Evolutionary conservation across 2,329 filamentous ascomycete species (phyloP).

Genomic region (Alternaria longipes): DNA sequence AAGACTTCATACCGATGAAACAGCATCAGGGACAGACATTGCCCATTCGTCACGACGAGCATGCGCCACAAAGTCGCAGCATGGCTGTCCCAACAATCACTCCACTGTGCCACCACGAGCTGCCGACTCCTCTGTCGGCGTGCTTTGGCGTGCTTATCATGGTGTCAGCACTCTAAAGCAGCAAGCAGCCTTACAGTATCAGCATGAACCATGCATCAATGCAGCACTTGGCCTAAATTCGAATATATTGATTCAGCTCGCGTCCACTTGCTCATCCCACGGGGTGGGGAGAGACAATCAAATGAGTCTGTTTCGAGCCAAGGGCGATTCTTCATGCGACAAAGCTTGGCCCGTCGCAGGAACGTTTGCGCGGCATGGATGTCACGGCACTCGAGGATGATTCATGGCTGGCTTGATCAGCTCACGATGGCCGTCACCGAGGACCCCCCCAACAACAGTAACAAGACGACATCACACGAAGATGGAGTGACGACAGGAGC

Average conservation of each 20-base stretch:
- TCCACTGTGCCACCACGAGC: conserved; percentile 17
- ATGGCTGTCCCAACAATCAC: conserved; percentile 10
- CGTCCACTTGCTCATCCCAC: conserved; percentile 19
- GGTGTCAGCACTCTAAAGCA: conserved; percentile 36
- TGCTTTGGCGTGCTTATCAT: conserved; percentile 24
- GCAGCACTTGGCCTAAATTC: conserved; percentile 23
- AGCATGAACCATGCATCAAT: conserved; percentile 8
- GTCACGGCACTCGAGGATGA: background rate
- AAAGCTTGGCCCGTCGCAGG: conserved; percentile 34
- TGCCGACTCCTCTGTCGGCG: conserved; percentile 24
- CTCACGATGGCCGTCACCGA: background rate
- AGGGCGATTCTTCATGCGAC: conserved; percentile 37
- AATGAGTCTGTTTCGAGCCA: conserved; percentile 38
- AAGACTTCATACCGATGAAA: conserved; percentile 6
- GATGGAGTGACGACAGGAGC: conserved; percentile 22
- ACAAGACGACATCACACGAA: conserved; percentile 5
- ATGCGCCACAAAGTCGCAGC: conserved; percentile 20
- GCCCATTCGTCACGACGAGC: background rate
- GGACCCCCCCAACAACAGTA: background rate
- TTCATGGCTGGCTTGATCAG: background rate
- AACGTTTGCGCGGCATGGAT: conserved; percentile 30
- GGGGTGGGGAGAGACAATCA: conserved; percentile 28
- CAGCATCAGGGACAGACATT: conserved; percentile 3
- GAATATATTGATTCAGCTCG: conserved; percentile 27
- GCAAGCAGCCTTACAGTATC: conserved; percentile 28